Conservation (phyloP, 2,329 filamentous ascomycete genomes). For the Epichloe bromicola region DNA sequence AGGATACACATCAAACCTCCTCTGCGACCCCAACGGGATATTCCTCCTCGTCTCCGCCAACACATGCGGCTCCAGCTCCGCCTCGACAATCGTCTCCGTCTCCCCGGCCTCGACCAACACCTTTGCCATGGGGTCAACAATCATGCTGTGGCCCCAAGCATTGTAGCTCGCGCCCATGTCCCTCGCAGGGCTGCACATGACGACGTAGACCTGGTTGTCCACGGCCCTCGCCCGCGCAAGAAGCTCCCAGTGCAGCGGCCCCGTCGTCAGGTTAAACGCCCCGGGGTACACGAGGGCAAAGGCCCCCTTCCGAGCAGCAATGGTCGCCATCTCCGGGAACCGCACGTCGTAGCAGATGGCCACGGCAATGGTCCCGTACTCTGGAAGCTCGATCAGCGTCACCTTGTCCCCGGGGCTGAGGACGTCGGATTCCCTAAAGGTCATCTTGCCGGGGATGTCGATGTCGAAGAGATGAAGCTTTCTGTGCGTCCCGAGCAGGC, state of each 20-base stretch:
- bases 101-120: conserved; percentile 72
- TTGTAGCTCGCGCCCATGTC: conserved; percentile 68
- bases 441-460: conserved; percentile 89
- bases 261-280: conserved; percentile 95
- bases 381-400: conserved; percentile 74
- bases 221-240: conserved; percentile 71
- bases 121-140: conserved; percentile 76
- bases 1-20: conserved; percentile 89
- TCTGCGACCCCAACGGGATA: conserved; percentile 74
- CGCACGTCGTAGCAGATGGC: conserved; percentile 97
- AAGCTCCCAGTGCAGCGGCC: conserved; percentile 81
- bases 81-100: conserved; percentile 61
- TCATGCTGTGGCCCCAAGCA: conserved; percentile 83
- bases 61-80: conserved; percentile 52
- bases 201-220: conserved; percentile 92
- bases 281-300: conserved; percentile 87
- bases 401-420: conserved; percentile 74
- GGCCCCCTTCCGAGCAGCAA: conserved; percentile 73
- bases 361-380: conserved; percentile 75
- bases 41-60: conserved; percentile 67
- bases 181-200: conserved; percentile 78
- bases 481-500: conserved; percentile 75
- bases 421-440: conserved; percentile 81
- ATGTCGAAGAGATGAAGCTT: conserved; percentile 98
- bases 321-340: conserved; percentile 84